These are phyloP conservation scores for Blastomyces percursus DNA, from an alignment of 2,329 filamentous ascomycete species.

Conservation along the genomic window DNA sequence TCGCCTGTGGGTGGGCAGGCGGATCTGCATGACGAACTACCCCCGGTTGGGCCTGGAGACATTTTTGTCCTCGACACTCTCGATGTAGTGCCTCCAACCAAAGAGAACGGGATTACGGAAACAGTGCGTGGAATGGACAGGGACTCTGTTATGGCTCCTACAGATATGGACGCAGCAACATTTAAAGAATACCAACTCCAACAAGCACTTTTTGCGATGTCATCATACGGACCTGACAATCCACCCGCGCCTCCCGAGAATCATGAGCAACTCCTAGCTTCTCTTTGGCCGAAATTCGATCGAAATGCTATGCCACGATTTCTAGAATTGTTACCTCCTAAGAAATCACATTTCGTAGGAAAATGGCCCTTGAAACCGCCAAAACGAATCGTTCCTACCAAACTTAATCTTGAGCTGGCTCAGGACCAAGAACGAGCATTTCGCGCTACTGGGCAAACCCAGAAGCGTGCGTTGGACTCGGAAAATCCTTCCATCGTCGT, in stretches of 20 bases:
- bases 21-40: conserved; percentile 12
- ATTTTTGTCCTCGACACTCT: not conserved
- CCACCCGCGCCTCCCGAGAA: conserved; percentile 60
- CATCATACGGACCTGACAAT: conserved; percentile 44
- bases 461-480: conserved; percentile 39
- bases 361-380: conserved; percentile 71
- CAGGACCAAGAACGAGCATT: conserved; percentile 80
- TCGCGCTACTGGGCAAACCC: conserved; percentile 55
- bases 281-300: conserved; percentile 71
- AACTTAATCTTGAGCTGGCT: conserved; percentile 76
- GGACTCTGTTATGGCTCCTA: conserved; percentile 22
- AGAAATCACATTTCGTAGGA: conserved; percentile 64
- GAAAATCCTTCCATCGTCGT: conserved; percentile 48
- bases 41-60: not conserved
- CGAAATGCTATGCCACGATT: conserved; percentile 65
- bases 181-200: conserved; percentile 37
- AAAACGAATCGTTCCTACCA: conserved; percentile 72
- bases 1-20: conserved; percentile 26
- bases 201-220: conserved; percentile 38
- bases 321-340: conserved; percentile 70
- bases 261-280: conserved; percentile 62
- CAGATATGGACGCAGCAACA: conserved; percentile 33
- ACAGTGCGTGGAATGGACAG: conserved; percentile 5
- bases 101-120: conserved; percentile 4
- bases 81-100: conserved; percentile 1